phyloP scores from a whole-genome alignment of 306 rosid genomes.

The Vachellia collinsii region DNA sequence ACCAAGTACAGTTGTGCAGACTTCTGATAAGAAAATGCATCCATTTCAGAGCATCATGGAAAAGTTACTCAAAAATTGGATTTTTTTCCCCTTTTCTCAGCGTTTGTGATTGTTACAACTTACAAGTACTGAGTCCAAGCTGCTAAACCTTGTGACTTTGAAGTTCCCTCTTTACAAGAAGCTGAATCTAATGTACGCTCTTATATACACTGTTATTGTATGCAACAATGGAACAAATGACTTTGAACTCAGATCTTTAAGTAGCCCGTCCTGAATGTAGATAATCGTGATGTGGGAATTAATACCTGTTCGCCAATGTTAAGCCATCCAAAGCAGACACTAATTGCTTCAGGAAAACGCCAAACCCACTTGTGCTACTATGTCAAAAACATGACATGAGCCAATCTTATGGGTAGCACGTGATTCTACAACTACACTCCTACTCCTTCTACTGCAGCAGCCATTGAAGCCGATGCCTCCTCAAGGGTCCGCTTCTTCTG shows the following conservation, averaged over 20 bases:
- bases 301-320: slow-evolving; percentile 37
- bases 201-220: slow-evolving; percentile 67
- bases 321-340: slow-evolving; percentile 34
- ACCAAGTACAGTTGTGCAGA: slow-evolving; percentile 32
- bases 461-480: slow-evolving; percentile 93
- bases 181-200: slow-evolving; percentile 54
- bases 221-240: slow-evolving; percentile 43
- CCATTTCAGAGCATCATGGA: slow-evolving; percentile 49
- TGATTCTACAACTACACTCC: slow-evolving; percentile 49
- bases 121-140: slow-evolving; percentile 48
- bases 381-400: slow-evolving; percentile 21
- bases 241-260: slow-evolving; percentile 38
- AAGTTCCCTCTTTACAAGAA: slow-evolving; percentile 66
- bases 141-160: slow-evolving; percentile 42
- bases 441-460: slow-evolving; percentile 84
- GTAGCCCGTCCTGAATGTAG: slow-evolving; percentile 40
- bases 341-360: slow-evolving; percentile 15
- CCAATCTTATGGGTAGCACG: slow-evolving; percentile 40
- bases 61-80: slow-evolving; percentile 34
- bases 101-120: slow-evolving; percentile 39
- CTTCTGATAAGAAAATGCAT: slow-evolving; percentile 46
- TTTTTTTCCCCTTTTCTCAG: slow-evolving; percentile 25
- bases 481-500: slow-evolving; percentile 91
- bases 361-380: slow-evolving; percentile 20
- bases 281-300: slow-evolving; percentile 40